Evolutionary conservation across 768 basidiomycete genomes (phyloP), one percentile per base, ranked within the genome.

Genomic region (Boletus pseudopeckii): DNA sequence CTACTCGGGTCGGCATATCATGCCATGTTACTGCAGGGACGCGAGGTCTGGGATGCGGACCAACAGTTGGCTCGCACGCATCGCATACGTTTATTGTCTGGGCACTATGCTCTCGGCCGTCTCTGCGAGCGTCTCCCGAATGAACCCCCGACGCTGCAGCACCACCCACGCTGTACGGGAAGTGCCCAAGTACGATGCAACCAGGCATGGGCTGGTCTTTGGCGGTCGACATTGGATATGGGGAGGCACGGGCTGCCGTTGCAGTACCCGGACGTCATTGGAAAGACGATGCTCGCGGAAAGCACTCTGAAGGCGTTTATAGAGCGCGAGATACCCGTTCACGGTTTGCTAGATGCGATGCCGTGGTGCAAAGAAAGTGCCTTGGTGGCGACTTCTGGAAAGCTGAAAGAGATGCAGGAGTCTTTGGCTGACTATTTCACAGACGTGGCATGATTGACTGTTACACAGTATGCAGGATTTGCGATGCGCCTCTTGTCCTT

Each of bases 1-100:
- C 71, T 82, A 18, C 72, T 77, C 55, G 80, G 79, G 13, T 68
- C 75, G 56, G 78, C 80, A 17, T 83, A 82, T 56, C 75, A 79
- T 51, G 69, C 75, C 38, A 77, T 81, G 75, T 71, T 82, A 65
- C 68, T 80, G 15, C 76, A 77, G 59, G 81, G 80, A 15, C 72
- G 76, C 37, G 70, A 77, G 26, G 65, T 67, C 22, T 82, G 81
- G 80, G 76, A 77, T 45, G 55, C 69, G 8, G 80, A 81, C 49
- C 58, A 66, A n/a, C 61, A 61, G n/a, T 69, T 83, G 34, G 73
- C 73, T 24, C 72, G 77, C 13, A 65, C 74, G n/a, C 80, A 82
- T 56, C 73, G 77, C 10, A 72, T 81, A 32, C 78, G 80, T 37
- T 68, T 83, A 38, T 65, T 83, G 8, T 79, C 78, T 24, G 82